Conservation (phyloP, 345 rosid species). For the Viola odorata region DNA sequence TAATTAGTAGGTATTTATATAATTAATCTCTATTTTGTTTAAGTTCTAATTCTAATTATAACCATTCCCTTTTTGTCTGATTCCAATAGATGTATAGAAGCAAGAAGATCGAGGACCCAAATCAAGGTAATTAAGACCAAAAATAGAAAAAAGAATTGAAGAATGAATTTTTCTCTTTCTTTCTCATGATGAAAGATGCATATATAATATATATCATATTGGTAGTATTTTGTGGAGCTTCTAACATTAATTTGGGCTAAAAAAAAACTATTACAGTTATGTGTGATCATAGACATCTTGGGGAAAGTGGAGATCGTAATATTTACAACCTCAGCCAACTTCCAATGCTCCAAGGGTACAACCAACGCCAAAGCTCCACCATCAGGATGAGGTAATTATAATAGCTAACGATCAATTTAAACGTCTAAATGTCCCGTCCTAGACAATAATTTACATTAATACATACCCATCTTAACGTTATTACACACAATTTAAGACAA, state of each 20-base stretch:
- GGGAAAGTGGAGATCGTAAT: conserved; percentile 57
- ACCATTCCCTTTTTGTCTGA: background rate
- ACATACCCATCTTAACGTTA: background rate
- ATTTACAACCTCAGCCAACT: conserved; percentile 71
- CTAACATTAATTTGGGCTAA: no score
- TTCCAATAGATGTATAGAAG: conserved; percentile 26
- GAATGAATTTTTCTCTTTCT: no score
- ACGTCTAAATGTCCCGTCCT: background rate
- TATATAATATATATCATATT: no score
- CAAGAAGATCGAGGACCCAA: conserved; percentile 27
- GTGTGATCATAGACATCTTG: conserved; percentile 50
- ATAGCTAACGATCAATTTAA: background rate
- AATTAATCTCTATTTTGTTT: background rate
- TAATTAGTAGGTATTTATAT: no score
- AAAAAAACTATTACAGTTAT: conserved; percentile 48
- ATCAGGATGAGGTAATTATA: conserved; percentile 38
- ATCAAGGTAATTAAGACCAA: conserved; percentile 13
- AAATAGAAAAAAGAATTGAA: no score
- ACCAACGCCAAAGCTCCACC: conserved; percentile 32
- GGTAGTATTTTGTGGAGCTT: no score
- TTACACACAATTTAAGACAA: background rate
- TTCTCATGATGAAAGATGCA: no score
- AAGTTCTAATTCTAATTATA: no score
- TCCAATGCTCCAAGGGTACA: conserved; percentile 62
- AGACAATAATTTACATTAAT: background rate